Evolutionary conservation across 2,329 filamentous ascomycete species (phyloP).

Genomic region (Xylariales sp.): DNA sequence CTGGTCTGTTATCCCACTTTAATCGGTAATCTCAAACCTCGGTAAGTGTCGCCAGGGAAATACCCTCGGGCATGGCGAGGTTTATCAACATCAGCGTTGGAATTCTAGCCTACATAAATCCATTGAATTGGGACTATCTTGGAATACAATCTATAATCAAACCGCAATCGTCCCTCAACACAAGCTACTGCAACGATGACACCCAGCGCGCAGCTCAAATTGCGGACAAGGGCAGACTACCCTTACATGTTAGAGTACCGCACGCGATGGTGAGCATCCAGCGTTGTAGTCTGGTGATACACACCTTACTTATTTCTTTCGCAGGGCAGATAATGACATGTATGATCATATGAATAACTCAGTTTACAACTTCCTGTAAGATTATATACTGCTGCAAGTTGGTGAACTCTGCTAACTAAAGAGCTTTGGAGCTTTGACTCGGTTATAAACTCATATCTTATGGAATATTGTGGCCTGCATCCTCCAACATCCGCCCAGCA

Average conservation of each 20-base stretch:
- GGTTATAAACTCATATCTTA: conserved; percentile 84
- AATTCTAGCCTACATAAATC: no score
- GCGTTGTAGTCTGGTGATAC: conserved; percentile 11
- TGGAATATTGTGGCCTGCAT: conserved; percentile 69
- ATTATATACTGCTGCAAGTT: no score
- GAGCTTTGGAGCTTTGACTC: conserved; percentile 83
- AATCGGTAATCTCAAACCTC: not conserved
- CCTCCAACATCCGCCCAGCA: conserved; percentile 69
- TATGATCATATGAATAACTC: conserved; percentile 92
- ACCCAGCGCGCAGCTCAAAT: conserved; percentile 44
- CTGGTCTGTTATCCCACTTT: not conserved
- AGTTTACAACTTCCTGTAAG: conserved; percentile 74
- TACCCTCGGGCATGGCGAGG: no score
- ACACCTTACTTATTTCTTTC: conserved; percentile 1
- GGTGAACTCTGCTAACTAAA: no score
- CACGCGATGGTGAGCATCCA: conserved; percentile 67
- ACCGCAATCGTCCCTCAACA: not conserved
- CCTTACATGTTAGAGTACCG: conserved; percentile 75
- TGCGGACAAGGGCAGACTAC: conserved; percentile 67
- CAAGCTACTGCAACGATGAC: conserved; percentile 22
- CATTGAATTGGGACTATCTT: not conserved
- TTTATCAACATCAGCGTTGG: no score
- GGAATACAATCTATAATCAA: not conserved
- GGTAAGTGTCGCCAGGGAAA: no score
- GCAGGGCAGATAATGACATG: conserved; percentile 90